phyloP scores from a whole-genome alignment of 768 basidiomycete genomes.

The Tephrocybe sp. region DNA sequence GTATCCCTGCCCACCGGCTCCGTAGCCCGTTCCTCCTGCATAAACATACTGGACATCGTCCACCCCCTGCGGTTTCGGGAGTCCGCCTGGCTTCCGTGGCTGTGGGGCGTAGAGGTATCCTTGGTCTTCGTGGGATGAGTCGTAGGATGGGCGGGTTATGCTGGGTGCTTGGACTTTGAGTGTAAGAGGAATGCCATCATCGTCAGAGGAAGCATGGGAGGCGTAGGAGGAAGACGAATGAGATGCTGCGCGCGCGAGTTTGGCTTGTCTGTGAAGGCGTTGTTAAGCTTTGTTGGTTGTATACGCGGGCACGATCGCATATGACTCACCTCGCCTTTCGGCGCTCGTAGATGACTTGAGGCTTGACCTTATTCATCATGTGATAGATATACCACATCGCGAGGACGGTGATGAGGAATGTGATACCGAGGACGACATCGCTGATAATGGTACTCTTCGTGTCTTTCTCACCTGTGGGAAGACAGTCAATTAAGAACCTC shows the following conservation, averaged over 20 bases:
- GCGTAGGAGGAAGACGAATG: constrained; percentile 22
- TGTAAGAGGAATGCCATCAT: constrained; percentile 37
- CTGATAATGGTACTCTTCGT: constrained; percentile 64
- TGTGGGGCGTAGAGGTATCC: constrained; percentile 48
- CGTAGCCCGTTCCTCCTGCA: too few species aligned
- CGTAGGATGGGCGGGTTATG: constrained; percentile 20
- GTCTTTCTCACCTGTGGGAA: constrained; percentile 31
- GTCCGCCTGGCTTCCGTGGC: constrained; percentile 30
- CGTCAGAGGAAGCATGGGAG: neutral
- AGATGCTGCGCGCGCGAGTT: constrained; percentile 35
- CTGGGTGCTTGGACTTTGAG: constrained; percentile 33
- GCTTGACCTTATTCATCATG: constrained; percentile 69
- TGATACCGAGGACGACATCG: constrained; percentile 65
- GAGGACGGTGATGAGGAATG: constrained; percentile 66
- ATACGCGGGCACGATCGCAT: too few species aligned
- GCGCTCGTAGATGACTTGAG: constrained; percentile 63
- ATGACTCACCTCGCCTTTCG: constrained; percentile 70
- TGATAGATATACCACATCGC: constrained; percentile 86
- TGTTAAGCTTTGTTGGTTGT: too few species aligned
- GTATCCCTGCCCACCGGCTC: neutral
- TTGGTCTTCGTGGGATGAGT: constrained; percentile 30
- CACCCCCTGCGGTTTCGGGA: constrained; percentile 9
- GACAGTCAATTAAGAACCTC: neutral
- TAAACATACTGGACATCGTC: neutral
- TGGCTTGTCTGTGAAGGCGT: constrained; percentile 47